A percentile compares a stretch with the other conserved stretches of the same genome.
These are phyloP conservation scores for Rhypophila decipiens DNA, from an alignment of 495 filamentous ascomycete genomes.

Conservation along the genomic window DNA sequence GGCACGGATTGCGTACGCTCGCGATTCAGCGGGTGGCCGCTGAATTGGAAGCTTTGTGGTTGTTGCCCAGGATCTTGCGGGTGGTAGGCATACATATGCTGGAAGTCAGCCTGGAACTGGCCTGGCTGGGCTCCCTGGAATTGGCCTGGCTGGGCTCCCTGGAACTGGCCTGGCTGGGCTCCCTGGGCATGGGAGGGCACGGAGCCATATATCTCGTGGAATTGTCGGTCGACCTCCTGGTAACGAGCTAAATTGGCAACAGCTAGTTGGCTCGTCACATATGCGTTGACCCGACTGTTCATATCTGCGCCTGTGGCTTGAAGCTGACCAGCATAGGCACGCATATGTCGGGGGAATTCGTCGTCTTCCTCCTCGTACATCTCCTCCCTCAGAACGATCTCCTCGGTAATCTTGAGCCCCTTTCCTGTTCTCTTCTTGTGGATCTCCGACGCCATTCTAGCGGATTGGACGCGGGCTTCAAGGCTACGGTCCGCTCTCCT, in stretches of 20 bases:
- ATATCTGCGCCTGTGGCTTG: constrained; percentile 49
- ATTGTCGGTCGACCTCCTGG: constrained; percentile 41
- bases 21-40: too few species aligned
- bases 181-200: too few species aligned
- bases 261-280: constrained; percentile 51
- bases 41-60: too few species aligned
- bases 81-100: too few species aligned
- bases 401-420: constrained; percentile 72
- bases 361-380: constrained; percentile 98
- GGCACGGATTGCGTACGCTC: too few species aligned
- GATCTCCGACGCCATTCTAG: constrained; percentile 78
- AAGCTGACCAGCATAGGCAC: constrained; percentile 47
- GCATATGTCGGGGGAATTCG: constrained; percentile 44
- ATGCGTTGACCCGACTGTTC: constrained; percentile 52
- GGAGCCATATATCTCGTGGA: constrained; percentile 33
- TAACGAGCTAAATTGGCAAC: constrained; percentile 53
- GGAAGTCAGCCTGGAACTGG: too few species aligned
- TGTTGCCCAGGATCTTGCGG: too few species aligned
- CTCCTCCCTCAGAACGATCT: constrained; percentile 86
- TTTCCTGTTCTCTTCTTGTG: constrained; percentile 87
- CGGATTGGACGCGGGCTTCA: constrained; percentile 86
- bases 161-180: too few species aligned
- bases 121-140: too few species aligned
- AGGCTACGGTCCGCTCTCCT: constrained; percentile 80
- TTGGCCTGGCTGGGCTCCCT: too few species aligned